phyloP scores from a whole-genome alignment of 2,329 filamentous ascomycete species.

The Scedosporium aurantiacum region DNA sequence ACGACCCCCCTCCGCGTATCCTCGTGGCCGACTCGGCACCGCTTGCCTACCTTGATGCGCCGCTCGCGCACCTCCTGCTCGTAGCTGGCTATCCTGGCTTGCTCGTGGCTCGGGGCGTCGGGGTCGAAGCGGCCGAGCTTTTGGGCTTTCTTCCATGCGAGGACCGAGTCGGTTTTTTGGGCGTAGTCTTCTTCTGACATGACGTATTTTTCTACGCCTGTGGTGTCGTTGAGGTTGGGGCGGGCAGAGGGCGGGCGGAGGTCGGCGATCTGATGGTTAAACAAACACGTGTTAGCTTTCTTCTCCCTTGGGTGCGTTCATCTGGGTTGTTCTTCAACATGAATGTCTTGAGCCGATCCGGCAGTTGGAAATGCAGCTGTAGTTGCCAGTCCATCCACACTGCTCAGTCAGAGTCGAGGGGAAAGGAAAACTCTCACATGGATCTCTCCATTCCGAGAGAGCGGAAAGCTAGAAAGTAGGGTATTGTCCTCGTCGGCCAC shows the following conservation, averaged over 20 bases:
- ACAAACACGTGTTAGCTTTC: not conserved
- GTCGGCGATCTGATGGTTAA: constrained; percentile 55
- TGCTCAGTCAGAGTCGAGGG: not conserved
- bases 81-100: constrained; percentile 58
- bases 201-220: constrained; percentile 76
- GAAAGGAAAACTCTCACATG: constrained; percentile 48
- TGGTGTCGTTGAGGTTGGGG: constrained; percentile 71
- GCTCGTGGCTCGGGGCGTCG: constrained; percentile 60
- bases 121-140: constrained; percentile 96
- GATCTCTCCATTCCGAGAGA: constrained; percentile 67
- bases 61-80: constrained; percentile 59
- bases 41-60: constrained; percentile 51
- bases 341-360: not conserved
- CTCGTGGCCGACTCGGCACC: constrained; percentile 55
- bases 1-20: constrained; percentile 61
- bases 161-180: constrained; percentile 72
- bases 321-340: not conserved
- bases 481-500: constrained; percentile 63
- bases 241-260: constrained; percentile 64
- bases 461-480: constrained; percentile 51
- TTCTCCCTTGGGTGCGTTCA: not conserved
- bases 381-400: too few relatives aligned
- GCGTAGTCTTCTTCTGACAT: constrained; percentile 84
- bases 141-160: constrained; percentile 91
- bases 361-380: not conserved